A percentile compares a stretch with the other conserved stretches of the same genome.
These are phyloP conservation scores for Aureobasidium subglaciale DNA, from an alignment of 2,329 filamentous ascomycete species.

Conservation along the genomic window DNA sequence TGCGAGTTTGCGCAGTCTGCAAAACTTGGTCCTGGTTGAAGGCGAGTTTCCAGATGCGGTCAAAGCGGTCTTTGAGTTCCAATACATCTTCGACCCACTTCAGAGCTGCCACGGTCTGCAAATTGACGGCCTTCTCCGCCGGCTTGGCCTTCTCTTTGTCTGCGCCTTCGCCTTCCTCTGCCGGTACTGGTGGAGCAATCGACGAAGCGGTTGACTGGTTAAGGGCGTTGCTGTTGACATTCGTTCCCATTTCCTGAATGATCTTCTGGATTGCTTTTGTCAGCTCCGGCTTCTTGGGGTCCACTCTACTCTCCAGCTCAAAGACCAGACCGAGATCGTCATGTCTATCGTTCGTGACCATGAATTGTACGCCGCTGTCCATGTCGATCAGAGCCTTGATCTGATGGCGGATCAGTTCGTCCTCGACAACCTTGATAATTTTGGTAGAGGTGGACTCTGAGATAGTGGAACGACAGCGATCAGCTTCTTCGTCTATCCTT, in stretches of 20 bases:
- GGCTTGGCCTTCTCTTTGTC: conserved; percentile 42
- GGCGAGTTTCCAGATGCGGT: conserved; percentile 65
- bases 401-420: conserved; percentile 69
- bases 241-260: conserved; percentile 70
- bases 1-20: conserved; percentile 75
- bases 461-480: conserved; percentile 76
- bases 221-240: conserved; percentile 66
- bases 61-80: conserved; percentile 79
- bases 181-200: conserved; percentile 47
- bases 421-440: conserved; percentile 70
- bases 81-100: conserved; percentile 94
- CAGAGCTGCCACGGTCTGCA: conserved; percentile 79
- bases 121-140: conserved; percentile 49
- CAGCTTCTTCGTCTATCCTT: conserved; percentile 71
- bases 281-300: conserved; percentile 63
- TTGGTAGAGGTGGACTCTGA: conserved; percentile 64
- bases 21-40: conserved; percentile 70
- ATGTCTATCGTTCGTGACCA: conserved; percentile 83
- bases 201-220: conserved; percentile 45
- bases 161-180: conserved; percentile 43
- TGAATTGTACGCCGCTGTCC: conserved; percentile 77
- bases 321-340: conserved; percentile 78
- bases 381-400: conserved; percentile 76
- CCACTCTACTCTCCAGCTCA: conserved; percentile 68
- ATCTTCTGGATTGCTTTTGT: conserved; percentile 65